Evolutionary conservation across 2,329 filamentous ascomycete species (phyloP), one percentile per base, ranked within the genome.

Genomic region (Diatrype stigma): DNA sequence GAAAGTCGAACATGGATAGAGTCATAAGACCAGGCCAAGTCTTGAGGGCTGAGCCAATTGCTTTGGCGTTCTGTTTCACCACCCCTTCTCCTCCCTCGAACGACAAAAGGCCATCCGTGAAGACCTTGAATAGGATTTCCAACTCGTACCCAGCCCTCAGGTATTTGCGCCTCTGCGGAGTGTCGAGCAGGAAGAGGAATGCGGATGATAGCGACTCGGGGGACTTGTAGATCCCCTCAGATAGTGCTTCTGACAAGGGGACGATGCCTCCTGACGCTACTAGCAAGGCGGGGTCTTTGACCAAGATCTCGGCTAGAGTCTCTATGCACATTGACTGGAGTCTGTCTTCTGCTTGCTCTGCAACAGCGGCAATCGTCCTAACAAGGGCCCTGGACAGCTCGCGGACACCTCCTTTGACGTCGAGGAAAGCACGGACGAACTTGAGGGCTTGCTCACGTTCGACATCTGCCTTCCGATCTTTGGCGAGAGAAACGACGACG

Each of bases 391-490:
- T 82, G 1, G 94, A 95, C 34, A 99, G 81, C 67, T 99, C 93
- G 56, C 83, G 81, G 8, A 95, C 86, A 11, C 94, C 94, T 56
- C 91, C 90, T 65, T 96, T 96, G 57, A 97, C 90, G 65, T 99
- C 94, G 2, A 99, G 75, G 63, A 99, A 99, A 10, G 92, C 90
- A 52, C 94, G 84, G 23, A 97, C 86, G 67, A 99, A 96, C 67
- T 99, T 99, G 62, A 99, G 76, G 12, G 94, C 94, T 70, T 99
- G 94, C 69, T 99, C 94, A 49, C 95, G 83, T 73, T 99, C 94
- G 17, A 99, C 89, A 60, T 93, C 92, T n/a, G 93, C 90, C 69
- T 96, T 97, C 64, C 89, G 87, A 67, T 97, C 94, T 67, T 97
- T 97, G 57, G 95, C 90, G 32, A 99, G 75, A 1, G 94, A 97